Conservation (phyloP, 768 basidiomycete species). For the Trametes villosa region DNA sequence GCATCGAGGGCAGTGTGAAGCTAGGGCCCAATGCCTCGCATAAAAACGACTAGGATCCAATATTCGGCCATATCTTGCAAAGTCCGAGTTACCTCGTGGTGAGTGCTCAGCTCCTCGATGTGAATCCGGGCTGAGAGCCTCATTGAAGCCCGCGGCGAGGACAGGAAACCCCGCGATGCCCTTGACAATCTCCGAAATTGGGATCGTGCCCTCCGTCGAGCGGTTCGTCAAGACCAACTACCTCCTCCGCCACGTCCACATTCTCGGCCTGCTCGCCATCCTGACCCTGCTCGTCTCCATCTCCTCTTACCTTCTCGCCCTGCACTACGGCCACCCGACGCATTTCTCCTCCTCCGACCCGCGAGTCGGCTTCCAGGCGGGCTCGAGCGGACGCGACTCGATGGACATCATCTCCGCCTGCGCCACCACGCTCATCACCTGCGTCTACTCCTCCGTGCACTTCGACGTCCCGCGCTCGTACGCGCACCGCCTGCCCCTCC, state of each 20-base stretch:
- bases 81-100: too few relatives aligned
- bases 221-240: slow-evolving; percentile 24
- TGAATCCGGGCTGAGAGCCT: background rate
- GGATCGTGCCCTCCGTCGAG: slow-evolving; percentile 21
- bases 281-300: slow-evolving; percentile 8
- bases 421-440: slow-evolving; percentile 20
- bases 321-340: slow-evolving; percentile 17
- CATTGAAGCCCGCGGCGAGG: background rate
- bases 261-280: slow-evolving; percentile 10
- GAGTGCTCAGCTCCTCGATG: too few relatives aligned
- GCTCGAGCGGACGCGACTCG: slow-evolving; percentile 9
- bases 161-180: background rate
- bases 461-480: slow-evolving; percentile 22
- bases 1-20: too few relatives aligned
- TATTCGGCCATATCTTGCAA: too few relatives aligned
- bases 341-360: slow-evolving; percentile 22
- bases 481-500: slow-evolving; percentile 15
- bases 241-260: slow-evolving; percentile 19
- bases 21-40: too few relatives aligned
- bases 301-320: slow-evolving; percentile 4
- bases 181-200: slow-evolving; percentile 12
- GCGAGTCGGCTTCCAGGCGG: slow-evolving; percentile 16
- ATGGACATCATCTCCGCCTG: slow-evolving; percentile 22
- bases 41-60: too few relatives aligned
- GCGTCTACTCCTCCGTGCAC: slow-evolving; percentile 24